Evolutionary conservation across 345 rosid genomes (phyloP).

Genomic region (Microcos paniculata): DNA sequence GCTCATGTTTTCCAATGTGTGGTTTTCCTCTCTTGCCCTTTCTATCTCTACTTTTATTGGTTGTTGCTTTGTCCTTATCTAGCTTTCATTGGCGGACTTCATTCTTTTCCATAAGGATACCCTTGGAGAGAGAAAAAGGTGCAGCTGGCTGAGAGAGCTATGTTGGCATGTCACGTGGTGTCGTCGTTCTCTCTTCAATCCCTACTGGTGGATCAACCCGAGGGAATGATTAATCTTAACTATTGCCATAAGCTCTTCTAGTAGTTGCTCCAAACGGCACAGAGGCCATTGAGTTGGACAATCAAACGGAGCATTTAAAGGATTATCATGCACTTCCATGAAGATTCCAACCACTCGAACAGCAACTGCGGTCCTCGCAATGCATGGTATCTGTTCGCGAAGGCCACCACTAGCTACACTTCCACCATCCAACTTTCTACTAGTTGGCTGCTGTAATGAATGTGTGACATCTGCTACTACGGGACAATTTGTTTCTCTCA

Average conservation of each 20-base stretch:
- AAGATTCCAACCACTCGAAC: conserved; percentile 96
- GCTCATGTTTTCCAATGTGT: too few species aligned
- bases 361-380: conserved; percentile 94
- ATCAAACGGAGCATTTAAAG: conserved; percentile 91
- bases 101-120: too few species aligned
- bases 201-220: too few species aligned
- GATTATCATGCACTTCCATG: conserved; percentile 99
- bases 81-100: too few species aligned
- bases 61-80: too few species aligned
- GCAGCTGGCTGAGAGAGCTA: too few species aligned
- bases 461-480: conserved; percentile 95
- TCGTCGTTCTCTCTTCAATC: too few species aligned
- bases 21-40: too few species aligned
- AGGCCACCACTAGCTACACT: conserved; percentile 99
- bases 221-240: too few species aligned
- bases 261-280: conserved; percentile 82
- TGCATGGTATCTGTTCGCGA: conserved; percentile 93
- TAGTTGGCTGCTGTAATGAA: conserved; percentile 95
- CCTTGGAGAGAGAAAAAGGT: too few species aligned
- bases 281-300: conserved; percentile 99
- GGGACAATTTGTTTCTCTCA: conserved; percentile 95
- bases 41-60: too few species aligned
- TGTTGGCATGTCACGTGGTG: too few species aligned
- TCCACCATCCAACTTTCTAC: conserved; percentile 95
- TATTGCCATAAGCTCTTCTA: conserved; percentile 83